phyloP scores from a whole-genome alignment of 1,284 basidiomycete species.

The Ceratorhiza oryzae-sativae region DNA sequence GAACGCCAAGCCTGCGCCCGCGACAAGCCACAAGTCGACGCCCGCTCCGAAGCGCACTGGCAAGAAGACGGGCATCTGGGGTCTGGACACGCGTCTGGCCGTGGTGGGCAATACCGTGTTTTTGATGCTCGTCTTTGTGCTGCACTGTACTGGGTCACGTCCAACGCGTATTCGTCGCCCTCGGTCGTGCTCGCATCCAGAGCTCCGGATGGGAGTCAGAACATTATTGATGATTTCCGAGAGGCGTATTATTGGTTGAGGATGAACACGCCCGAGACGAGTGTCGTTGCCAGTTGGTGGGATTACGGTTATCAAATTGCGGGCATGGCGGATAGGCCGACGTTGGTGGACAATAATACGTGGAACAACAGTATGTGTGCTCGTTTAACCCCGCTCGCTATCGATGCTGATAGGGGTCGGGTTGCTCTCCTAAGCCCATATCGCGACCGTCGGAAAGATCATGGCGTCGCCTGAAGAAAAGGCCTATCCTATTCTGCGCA shows the following conservation, averaged over 20 bases:
- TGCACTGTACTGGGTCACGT: constrained; percentile 99
- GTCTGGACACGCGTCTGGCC: constrained; percentile 80
- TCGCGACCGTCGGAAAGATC: constrained; percentile 96
- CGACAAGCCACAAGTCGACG: constrained; percentile 45
- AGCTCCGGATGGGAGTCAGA: constrained; percentile 84
- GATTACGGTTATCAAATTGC: constrained; percentile 99
- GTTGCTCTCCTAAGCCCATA: constrained; percentile 71
- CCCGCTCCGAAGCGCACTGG: constrained; percentile 54
- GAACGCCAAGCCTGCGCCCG: constrained; percentile 45
- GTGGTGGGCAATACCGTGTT: constrained; percentile 81
- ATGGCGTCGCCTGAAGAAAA: constrained; percentile 96
- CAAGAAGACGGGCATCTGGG: constrained; percentile 74
- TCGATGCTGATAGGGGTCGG: not conserved
- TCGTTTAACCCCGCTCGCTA: not conserved
- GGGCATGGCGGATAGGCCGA: constrained; percentile 97
- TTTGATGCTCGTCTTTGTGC: constrained; percentile 87
- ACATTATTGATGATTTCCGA: constrained; percentile 99
- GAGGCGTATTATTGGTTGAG: constrained; percentile 99
- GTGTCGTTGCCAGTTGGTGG: constrained; percentile 99
- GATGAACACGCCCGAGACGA: constrained; percentile 90
- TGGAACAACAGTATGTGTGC: constrained; percentile 95
- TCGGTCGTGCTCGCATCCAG: constrained; percentile 92
- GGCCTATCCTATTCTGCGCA: constrained; percentile 94
- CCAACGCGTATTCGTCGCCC: constrained; percentile 95
- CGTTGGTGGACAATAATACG: constrained; percentile 98